Base-by-base conservation (phyloP, 192 early-diverging fungal genomes). In the Umbelopsis sp. region DNA sequence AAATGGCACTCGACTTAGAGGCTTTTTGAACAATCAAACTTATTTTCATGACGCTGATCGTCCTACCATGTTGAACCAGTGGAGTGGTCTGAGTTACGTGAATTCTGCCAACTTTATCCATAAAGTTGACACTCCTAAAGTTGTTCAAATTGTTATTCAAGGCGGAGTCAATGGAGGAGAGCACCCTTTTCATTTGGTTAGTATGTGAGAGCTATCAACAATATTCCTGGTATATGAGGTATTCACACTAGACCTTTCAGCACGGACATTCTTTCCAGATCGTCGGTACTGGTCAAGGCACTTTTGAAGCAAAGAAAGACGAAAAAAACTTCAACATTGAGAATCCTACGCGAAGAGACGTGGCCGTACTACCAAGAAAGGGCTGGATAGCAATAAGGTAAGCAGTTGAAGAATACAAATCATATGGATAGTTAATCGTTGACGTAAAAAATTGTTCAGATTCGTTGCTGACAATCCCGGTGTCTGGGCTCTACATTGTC, bases 401-500 rank as follows among this genome's bases (percentile, higher is more conserved):
- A 49, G 49, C 20, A 30, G 16, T 9, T 13, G 7, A 2, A 13
- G 44, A 44, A 5, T 41, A 0, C 12, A 3, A 13, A 8, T 37
- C 33, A 13, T n/a, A 4, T 8, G 2, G 8, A 13, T 13, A 13
- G 1, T 23, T 2, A 53, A 20, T 7, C 51, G 22, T 3, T 53
- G 3, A 23, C 11, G 1, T n/a, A 0, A 27, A 1, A 1, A 3
- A 2, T 3, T 89, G 2, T 66, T 93, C 70, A 81, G 91, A 58
- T 91, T 93, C 81, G 64, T 80, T 23, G 88, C 90, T 6, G 86
- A 93, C 73, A 93, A 93, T 79, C 90, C 91, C 8, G 92, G 93
- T 45, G 83, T 87, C 8, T 92, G 90, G 90, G 74, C 90, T 46
- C 84, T 93, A 80, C 94, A 95, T 80, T 95, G 94, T 79, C 94